These are phyloP conservation scores for Rosa hybrid DNA, from an alignment of 331 rosid genomes.

Conservation along the genomic window DNA sequence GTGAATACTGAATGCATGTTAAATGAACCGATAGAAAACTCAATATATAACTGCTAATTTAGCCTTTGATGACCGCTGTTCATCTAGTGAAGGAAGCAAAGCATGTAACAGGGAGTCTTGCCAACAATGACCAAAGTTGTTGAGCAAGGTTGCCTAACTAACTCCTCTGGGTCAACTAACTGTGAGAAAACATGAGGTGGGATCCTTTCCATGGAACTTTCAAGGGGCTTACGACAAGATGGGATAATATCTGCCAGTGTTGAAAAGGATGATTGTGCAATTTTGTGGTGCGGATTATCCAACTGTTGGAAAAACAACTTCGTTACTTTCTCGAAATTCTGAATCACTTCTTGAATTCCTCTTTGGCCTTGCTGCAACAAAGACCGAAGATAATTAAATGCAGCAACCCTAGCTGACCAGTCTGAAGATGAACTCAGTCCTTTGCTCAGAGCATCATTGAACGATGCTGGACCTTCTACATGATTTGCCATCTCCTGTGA, in stretches of 20 bases:
- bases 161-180: slow-evolving; percentile 94
- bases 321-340: slow-evolving; percentile 98
- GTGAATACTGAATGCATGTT: slow-evolving; percentile 80
- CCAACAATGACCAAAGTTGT: slow-evolving; percentile 87
- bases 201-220: slow-evolving; percentile 96
- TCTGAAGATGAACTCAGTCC: slow-evolving; percentile 98
- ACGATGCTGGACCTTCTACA: slow-evolving; percentile 87
- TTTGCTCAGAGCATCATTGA: slow-evolving; percentile 91
- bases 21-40: slow-evolving; percentile 82
- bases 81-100: slow-evolving; percentile 93
- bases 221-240: slow-evolving; percentile 92
- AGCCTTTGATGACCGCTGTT: slow-evolving; percentile 98
- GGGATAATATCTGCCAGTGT: slow-evolving; percentile 93
- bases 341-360: slow-evolving; percentile 89
- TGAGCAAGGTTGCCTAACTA: slow-evolving; percentile 91
- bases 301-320: slow-evolving; percentile 97
- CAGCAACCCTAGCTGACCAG: slow-evolving; percentile 98
- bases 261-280: slow-evolving; percentile 98
- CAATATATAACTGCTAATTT: slow-evolving; percentile 97
- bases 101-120: slow-evolving; percentile 97
- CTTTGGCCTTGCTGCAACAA: slow-evolving; percentile 93
- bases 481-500: slow-evolving; percentile 75
- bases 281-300: slow-evolving; percentile 99
- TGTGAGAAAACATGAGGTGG: slow-evolving; percentile 97
- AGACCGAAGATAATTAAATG: slow-evolving; percentile 90